These are phyloP conservation scores for Golubevia sp. DNA, from an alignment of 1,284 basidiomycete genomes.

Conservation along the genomic window DNA sequence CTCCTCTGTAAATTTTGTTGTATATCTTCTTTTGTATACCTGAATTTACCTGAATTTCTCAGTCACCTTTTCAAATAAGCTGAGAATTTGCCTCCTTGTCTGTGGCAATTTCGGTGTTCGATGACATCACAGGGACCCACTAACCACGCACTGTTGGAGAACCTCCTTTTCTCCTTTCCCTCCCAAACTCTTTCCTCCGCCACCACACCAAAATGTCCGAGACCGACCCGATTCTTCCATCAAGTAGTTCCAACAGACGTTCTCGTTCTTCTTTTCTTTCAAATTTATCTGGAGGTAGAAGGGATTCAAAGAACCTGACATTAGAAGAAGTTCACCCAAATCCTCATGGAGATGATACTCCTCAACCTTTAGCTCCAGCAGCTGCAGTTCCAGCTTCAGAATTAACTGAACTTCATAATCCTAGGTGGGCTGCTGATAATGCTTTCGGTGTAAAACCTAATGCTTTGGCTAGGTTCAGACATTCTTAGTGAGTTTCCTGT, in stretches of 20 bases:
- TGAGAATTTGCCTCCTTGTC: no score
- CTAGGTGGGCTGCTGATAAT: conserved; percentile 16
- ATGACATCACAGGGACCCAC: no score
- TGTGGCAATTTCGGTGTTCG: no score
- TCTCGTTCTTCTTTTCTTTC: background rate
- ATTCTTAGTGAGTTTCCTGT: conserved; percentile 21
- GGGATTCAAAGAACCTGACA: background rate
- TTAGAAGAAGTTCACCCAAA: background rate
- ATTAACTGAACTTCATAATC: conserved; percentile 21
- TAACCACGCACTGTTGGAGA: no score
- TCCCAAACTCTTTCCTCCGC: background rate
- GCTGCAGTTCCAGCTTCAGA: background rate
- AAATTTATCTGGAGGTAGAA: background rate
- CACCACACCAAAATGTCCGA: background rate
- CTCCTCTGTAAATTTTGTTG: no score
- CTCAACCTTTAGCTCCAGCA: background rate
- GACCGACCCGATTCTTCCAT: background rate
- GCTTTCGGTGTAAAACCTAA: conserved; percentile 15
- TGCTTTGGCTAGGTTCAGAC: conserved; percentile 20
- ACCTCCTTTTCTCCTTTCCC: no score
- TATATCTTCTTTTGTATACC: no score
- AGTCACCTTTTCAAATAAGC: no score
- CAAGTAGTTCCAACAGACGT: background rate
- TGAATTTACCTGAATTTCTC: no score
- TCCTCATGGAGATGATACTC: background rate